These are phyloP conservation scores for Solanum arcanum DNA, from an alignment of 257 asterid species.

Conservation along the genomic window DNA sequence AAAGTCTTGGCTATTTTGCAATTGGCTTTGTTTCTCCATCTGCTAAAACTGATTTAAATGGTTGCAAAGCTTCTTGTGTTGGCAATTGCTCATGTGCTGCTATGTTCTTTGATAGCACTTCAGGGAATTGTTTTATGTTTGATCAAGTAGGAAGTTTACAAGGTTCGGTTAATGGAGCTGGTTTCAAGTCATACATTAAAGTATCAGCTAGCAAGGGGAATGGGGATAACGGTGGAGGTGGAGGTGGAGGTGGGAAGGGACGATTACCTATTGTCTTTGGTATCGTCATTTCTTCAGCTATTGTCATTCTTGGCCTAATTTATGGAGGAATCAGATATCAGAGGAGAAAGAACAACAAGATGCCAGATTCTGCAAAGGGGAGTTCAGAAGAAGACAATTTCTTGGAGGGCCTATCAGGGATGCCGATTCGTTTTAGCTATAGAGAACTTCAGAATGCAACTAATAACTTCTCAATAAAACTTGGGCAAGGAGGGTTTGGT, in stretches of 20 bases:
- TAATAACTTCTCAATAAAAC: conserved; percentile 49
- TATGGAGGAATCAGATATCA: conserved; percentile 26
- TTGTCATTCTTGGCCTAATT: conserved; percentile 36
- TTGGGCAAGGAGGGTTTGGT: conserved; percentile 99
- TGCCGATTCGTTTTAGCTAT: conserved; percentile 86
- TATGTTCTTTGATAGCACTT: conserved; percentile 45
- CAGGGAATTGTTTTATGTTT: conserved; percentile 64
- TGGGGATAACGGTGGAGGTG: conserved; percentile 5
- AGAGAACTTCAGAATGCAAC: conserved; percentile 73
- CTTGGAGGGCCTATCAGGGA: conserved; percentile 66
- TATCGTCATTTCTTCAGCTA: conserved; percentile 34
- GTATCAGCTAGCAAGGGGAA: conserved; percentile 8
- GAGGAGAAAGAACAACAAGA: conserved; percentile 32
- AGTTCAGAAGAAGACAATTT: conserved; percentile 83
- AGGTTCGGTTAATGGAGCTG: conserved; percentile 20
- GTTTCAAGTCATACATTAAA: conserved; percentile 34
- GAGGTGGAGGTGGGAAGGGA: conserved; percentile 8
- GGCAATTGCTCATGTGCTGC: conserved; percentile 69
- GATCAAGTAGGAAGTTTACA: conserved; percentile 55
- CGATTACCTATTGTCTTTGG: conserved; percentile 28
- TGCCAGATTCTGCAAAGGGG: conserved; percentile 33
- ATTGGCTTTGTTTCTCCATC: conserved; percentile 45
- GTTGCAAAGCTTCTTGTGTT: conserved; percentile 61
- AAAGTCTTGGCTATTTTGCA: conserved; percentile 45
- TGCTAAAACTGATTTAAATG: conserved; percentile 39